Percentiles rank a stretch among this genome's conserved stretches.
These are phyloP conservation scores for Colletotrichum sp. DNA, from an alignment of 2,329 filamentous ascomycete genomes.

Conservation along the genomic window DNA sequence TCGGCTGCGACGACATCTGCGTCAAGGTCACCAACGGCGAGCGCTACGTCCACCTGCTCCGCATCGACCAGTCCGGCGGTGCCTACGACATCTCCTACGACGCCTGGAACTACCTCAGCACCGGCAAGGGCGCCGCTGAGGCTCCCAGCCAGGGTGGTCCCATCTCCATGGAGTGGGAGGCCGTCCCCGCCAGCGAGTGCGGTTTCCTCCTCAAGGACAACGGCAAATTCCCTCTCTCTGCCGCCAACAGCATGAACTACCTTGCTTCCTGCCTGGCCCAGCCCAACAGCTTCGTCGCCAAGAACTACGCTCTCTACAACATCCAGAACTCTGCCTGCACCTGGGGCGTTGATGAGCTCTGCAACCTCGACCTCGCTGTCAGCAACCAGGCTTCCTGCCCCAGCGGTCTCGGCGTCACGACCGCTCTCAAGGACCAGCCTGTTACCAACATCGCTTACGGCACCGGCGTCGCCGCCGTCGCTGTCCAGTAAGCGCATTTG, in stretches of 20 bases:
- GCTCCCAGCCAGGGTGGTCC: constrained; percentile 54
- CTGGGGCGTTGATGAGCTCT: constrained; percentile 55
- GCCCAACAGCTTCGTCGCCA: constrained; percentile 53
- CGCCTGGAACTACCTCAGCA: constrained; percentile 63
- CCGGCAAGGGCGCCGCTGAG: constrained; percentile 50
- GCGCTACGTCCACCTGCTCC: constrained; percentile 60
- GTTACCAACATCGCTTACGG: constrained; percentile 59
- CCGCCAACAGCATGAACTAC: constrained; percentile 63
- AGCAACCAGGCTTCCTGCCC: constrained; percentile 59
- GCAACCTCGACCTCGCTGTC: constrained; percentile 49
- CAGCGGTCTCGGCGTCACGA: constrained; percentile 42
- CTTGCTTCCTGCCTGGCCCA: constrained; percentile 50
- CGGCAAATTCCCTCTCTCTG: constrained; percentile 57
- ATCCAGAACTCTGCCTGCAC: constrained; percentile 55
- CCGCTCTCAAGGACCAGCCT: constrained; percentile 35
- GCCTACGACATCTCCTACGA: constrained; percentile 66
- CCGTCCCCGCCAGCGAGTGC: constrained; percentile 53
- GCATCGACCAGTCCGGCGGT: constrained; percentile 59
- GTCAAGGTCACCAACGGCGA: constrained; percentile 54
- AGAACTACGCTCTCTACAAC: constrained; percentile 59
- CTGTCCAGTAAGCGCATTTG: constrained; percentile 4
- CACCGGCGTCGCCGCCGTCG: constrained; percentile 41
- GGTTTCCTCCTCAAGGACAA: constrained; percentile 48
- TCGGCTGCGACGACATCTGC: constrained; percentile 62
- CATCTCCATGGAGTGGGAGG: constrained; percentile 55